Evolutionary conservation across 164 flowering plant species (phyloP).

Genomic region (Houttuynia cordata): DNA sequence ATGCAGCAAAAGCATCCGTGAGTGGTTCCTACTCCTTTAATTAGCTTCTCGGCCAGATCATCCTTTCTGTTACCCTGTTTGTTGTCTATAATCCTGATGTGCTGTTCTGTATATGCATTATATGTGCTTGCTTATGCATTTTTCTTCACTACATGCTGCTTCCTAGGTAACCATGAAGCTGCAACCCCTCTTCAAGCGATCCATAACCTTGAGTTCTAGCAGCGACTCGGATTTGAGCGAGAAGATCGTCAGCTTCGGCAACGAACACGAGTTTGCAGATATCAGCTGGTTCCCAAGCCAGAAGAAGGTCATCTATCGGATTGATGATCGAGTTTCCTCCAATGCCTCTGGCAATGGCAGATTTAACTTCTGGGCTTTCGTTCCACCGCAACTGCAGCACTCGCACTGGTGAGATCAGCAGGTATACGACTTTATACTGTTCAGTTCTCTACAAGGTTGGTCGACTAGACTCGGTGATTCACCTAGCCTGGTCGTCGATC

Average conservation of each 20-base stretch:
- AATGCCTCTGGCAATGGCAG: conserved; percentile 33
- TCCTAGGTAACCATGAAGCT: conserved; percentile 48
- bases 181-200: conserved; percentile 54
- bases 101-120: no score
- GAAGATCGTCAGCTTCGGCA: conserved; percentile 31
- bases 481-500: no score
- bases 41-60: no score
- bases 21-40: no score
- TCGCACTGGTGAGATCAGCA: conserved; percentile 27
- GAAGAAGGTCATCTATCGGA: conserved; percentile 29
- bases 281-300: conserved; percentile 36
- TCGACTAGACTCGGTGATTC: no score
- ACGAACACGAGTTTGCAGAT: conserved; percentile 42
- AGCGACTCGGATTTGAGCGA: conserved; percentile 44
- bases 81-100: no score
- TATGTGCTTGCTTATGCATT: no score
- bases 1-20: no score
- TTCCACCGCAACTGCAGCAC: conserved; percentile 17
- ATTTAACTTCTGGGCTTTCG: conserved; percentile 37
- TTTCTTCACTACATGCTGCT: no score
- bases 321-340: conserved; percentile 41
- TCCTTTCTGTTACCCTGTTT: no score
- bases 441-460: no score
- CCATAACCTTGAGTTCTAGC: conserved; percentile 24
- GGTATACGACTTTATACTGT: conserved; percentile 15